Base-by-base conservation (phyloP, 768 basidiomycete genomes). In the Dentipellis fragilis region DNA sequence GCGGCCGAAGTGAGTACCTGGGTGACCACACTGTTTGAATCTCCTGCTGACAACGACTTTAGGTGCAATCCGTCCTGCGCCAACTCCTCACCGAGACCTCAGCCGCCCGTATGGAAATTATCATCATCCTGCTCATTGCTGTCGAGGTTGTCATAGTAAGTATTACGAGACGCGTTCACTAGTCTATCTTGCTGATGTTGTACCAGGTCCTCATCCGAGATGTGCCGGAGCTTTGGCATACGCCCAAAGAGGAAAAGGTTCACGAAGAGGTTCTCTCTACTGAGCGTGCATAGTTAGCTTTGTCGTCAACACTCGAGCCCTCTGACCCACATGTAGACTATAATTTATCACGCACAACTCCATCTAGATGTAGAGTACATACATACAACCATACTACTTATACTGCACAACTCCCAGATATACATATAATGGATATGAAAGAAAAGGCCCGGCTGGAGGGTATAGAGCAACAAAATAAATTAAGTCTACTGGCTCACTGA, bases 81-180 rank as follows among this genome's bases (percentile, higher is more conserved):
- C 92, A 95, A 58, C 73, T 97, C 11, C 74, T 96, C 29, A 93
- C 92, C 0, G 92, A 95, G 89, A 89, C 91, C 3, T 90, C 89
- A 4, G 81, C 79, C 2, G 91, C 96, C 64, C 83, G 88, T 2
- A 93, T 98, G 88, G 95, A 98, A 70, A 74, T 95, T 4, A 88
- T 97, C 59, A 97, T 97, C 66, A 98, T 97, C 61, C 78, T 81
- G 1, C 84, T 98, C 50, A 96, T 97, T 64, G 90, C 93, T 0
- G 91, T 96, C 10, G 93, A 95, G 68, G 92, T 93, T n/a, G 75
- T 92, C 63, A 87, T 96, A 51, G 93, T 93, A 64, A 66, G 84
- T 45, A 45, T n/a, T 45, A 16, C 42, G 4, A 45, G 42, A 16
- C 5, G 29, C 6, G 3, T 29, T 29, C 11, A 17, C n/a, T n/a